Base-by-base conservation (phyloP, 495 filamentous ascomycete genomes). In the Aspergillus affinis region DNA sequence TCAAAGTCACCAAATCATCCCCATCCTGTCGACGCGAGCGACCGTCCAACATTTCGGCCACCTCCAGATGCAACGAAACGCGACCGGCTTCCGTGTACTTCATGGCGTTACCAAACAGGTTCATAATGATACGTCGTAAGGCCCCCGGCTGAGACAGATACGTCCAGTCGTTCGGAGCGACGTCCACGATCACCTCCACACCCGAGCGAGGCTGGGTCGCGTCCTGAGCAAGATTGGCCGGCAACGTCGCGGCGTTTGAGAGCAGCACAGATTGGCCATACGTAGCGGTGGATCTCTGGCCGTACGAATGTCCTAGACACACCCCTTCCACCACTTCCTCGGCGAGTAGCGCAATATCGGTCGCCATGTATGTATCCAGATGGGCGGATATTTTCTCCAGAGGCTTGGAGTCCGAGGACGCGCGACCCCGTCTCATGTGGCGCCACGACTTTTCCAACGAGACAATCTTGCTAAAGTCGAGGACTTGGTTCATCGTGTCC, bases 71-170 rank as follows among this genome's bases (percentile, higher is more conserved):
- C 15, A 93, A 71, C 6, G 80, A 79, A 30, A 95, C 88, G 54
- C 77, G 84, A 6, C 91, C 91, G 2, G 77, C 71, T 8, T 78
- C 78, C 6, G 87, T 92, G 63, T 91, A 93, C 63, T 95, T 95
- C 64, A 93, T 81, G 0, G 91, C 85, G 69, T 95, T 95, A 18
- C 91, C 88, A 56, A 91, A 87, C 2, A 93, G 61, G 63, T 95
- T 93, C 87, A 92, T 90, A 32, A 94, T 81, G 47, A 92, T 82
- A 3, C 91, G 83, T 18, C 88, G 81, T 45, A 91, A 72, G 3
- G 89, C 90, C 5, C 89, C 89, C 0, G 88, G 87, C 46, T 92
- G 87, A 0, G 86, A 84, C 5, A 76, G 76, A 69, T 90, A 91
- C 13, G 81, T 59, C 77, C 86, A 91, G 57, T 82, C 71, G 46